Conservation (phyloP, 2,329 filamentous ascomycete species). For the Penicillium sclerotigenum region DNA sequence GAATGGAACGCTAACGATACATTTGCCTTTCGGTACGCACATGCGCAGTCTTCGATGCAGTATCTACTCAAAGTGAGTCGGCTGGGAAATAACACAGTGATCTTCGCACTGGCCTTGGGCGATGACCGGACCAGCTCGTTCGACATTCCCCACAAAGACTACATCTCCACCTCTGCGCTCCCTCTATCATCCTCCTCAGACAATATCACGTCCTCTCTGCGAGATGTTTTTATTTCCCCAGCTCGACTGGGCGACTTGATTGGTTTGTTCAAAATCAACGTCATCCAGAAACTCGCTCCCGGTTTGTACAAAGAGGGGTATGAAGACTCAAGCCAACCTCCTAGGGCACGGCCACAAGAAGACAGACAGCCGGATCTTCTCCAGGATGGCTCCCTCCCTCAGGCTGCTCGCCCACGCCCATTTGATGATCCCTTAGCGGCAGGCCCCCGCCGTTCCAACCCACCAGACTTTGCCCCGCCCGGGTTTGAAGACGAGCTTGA, state of each 20-base stretch:
- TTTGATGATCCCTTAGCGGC: constrained; percentile 64
- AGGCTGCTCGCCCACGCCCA: constrained; percentile 65
- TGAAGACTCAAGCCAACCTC: constrained; percentile 51
- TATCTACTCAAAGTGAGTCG: constrained; percentile 80
- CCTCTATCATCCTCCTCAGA: constrained; percentile 47
- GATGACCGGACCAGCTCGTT: constrained; percentile 78
- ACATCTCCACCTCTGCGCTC: constrained; percentile 62
- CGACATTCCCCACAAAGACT: constrained; percentile 72
- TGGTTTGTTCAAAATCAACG: constrained; percentile 67
- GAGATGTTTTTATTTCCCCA: constrained; percentile 69
- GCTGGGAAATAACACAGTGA: constrained; percentile 77
- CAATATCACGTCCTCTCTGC: constrained; percentile 34
- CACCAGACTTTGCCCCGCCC: constrained; percentile 76
- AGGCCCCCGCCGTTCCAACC: constrained; percentile 59
- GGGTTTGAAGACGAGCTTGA: constrained; percentile 93
- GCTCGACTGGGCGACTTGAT: constrained; percentile 68
- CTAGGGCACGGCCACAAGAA: constrained; percentile 43
- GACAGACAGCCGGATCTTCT: constrained; percentile 46
- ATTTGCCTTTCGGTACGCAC: constrained; percentile 81
- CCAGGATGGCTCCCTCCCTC: constrained; percentile 53
- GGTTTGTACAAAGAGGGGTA: constrained; percentile 75
- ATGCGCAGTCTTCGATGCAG: constrained; percentile 78
- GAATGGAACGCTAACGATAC: constrained; percentile 75
- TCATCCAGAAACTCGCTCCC: constrained; percentile 81
- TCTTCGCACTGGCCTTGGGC: constrained; percentile 73